Percentiles rank a stretch among this genome's conserved stretches.
Conservation (phyloP, 495 filamentous ascomycete species). For the Xylaria bambusicola region DNA sequence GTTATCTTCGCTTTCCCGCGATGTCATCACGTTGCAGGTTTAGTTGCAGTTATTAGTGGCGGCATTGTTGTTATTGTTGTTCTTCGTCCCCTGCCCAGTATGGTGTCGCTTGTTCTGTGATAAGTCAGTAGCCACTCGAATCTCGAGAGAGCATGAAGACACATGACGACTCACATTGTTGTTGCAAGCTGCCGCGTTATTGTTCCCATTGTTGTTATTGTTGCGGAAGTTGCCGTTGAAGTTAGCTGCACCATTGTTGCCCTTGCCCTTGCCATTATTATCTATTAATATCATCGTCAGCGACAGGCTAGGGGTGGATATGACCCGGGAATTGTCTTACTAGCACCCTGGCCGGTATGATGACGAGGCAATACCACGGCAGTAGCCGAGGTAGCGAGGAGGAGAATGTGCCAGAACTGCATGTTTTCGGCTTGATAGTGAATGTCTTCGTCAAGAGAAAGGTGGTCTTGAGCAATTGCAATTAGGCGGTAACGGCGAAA, state of each 20-base stretch:
- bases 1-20: no score
- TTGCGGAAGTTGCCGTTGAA: conserved; percentile 9
- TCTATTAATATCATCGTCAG: conserved; percentile 13
- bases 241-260: neutral
- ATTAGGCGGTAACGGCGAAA: neutral
- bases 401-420: conserved; percentile 31
- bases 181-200: conserved; percentile 17
- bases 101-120: conserved; percentile 30
- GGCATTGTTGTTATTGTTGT: conserved; percentile 18
- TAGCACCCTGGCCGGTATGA: conserved; percentile 28
- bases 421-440: conserved; percentile 19
- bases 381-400: conserved; percentile 30
- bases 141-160: neutral
- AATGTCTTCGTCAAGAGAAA: neutral
- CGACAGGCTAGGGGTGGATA: neutral
- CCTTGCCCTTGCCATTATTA: conserved; percentile 12
- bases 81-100: conserved; percentile 22
- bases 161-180: conserved; percentile 15
- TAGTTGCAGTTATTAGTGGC: conserved; percentile 18
- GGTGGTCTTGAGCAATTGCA: neutral
- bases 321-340: neutral
- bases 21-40: no score
- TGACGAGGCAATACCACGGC: conserved; percentile 33
- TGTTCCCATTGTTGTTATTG: conserved; percentile 16
- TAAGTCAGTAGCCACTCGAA: conserved; percentile 12